phyloP scores from a whole-genome alignment of 2,329 filamentous ascomycete species.

The Elsinoe perseae region DNA sequence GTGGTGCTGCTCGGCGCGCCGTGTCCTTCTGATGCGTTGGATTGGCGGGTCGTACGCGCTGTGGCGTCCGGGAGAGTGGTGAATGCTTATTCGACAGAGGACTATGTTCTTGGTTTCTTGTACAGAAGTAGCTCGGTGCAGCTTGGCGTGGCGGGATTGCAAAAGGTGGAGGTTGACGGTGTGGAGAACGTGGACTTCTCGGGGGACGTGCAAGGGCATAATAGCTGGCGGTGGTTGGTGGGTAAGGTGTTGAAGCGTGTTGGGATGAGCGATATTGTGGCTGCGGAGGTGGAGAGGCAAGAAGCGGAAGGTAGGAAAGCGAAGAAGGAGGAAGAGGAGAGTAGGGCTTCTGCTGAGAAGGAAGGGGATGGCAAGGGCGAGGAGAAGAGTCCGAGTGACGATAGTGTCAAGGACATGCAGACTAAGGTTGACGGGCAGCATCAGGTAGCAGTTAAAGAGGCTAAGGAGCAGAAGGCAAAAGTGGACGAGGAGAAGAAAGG shows the following conservation, averaged over 20 bases:
- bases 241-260: constrained; percentile 46
- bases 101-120: constrained; percentile 74
- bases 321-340: constrained; percentile 33
- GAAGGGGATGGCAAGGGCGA: constrained; percentile 26
- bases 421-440: constrained; percentile 62
- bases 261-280: constrained; percentile 46
- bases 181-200: constrained; percentile 52
- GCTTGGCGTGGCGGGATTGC: constrained; percentile 74
- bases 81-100: constrained; percentile 82
- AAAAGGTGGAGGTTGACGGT: constrained; percentile 62
- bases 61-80: constrained; percentile 76
- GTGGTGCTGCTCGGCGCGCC: constrained; percentile 78
- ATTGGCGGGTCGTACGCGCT: constrained; percentile 69
- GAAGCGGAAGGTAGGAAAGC: constrained; percentile 31
- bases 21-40: constrained; percentile 59
- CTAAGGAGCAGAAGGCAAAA: background rate
- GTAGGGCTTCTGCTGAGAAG: constrained; percentile 33
- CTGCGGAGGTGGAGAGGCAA: constrained; percentile 37
- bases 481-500: constrained; percentile 13
- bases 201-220: constrained; percentile 44
- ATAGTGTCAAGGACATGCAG: constrained; percentile 57
- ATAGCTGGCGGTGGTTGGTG: constrained; percentile 44
- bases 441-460: background rate
- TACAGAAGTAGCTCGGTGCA: constrained; percentile 80
- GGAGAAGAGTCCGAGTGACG: constrained; percentile 34